Base-by-base conservation (phyloP, 2,329 filamentous ascomycete genomes). In the Aureobasidium zeae region DNA sequence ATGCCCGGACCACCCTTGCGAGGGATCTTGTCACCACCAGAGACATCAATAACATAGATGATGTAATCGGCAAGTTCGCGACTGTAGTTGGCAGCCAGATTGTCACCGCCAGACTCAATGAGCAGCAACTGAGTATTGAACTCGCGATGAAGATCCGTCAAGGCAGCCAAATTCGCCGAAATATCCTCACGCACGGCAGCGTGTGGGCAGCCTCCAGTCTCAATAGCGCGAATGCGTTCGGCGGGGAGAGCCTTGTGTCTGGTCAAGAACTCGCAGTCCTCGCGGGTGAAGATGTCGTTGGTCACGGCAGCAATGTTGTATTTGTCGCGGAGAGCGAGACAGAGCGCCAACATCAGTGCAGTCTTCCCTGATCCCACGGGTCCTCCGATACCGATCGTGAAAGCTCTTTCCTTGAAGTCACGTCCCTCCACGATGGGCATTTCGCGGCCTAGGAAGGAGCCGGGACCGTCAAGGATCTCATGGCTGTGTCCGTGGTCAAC, bases 121-220 rank as follows among this genome's bases (percentile, higher is more conserved):
- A 98, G 77, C 17, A 98, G 74, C 16, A 98, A 64, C 59, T 96
- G 86, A 0, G 87, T 79, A 31, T 69, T 63, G 71, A 94, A 94
- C 51, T 82, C 76, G 45, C 72, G 71, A 65, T 96, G 89, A 36
- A 96, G 73, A 54, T 88, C 83, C 58, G 94, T 89, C 28, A 98
- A 76, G 0, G 89, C 91, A 44, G 87, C 84, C 3, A 98, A 79
- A 68, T 98, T 98, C 52, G 85, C 80, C 26, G 79, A 86, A 57
- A 98, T 95, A 67, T 98, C 91, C 71, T 98, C 91, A 52, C 91
- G 86, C 47, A 96, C 91, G 28, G 91, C 91, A 48, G 91, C 91
- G 69, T 98, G 91, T 0, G 91, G 91, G 61, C 91, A 96, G 10
- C 91, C 91, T 53, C 91, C 91, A 2, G 91, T 98, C 68, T 98